These are phyloP conservation scores for Batrachochytrium dendrobatidis DNA, from an alignment of 371 early-diverging fungal genomes.

Conservation along the genomic window DNA sequence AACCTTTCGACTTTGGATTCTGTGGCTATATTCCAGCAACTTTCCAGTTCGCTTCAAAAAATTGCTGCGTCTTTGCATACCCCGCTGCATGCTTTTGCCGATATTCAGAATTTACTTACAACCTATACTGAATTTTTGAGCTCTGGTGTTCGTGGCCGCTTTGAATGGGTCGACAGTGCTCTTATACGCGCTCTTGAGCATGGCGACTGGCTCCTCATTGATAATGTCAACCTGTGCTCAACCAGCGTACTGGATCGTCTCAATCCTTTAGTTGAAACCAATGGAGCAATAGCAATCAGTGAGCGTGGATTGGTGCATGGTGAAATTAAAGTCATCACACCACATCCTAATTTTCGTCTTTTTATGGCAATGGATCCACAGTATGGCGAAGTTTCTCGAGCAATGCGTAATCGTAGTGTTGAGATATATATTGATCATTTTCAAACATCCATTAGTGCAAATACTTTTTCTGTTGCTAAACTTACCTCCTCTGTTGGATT, in stretches of 20 bases:
- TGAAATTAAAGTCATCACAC: constrained; percentile 69
- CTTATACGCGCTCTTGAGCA: constrained; percentile 88
- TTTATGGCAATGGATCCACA: constrained; percentile 97
- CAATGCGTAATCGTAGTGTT: constrained; percentile 95
- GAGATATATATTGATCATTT: constrained; percentile 52
- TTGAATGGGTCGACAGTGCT: constrained; percentile 97
- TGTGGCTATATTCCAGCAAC: not conserved
- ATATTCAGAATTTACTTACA: not conserved
- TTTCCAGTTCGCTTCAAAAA: not conserved
- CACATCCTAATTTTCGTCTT: constrained; percentile 94
- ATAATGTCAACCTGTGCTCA: constrained; percentile 97
- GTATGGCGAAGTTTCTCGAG: constrained; percentile 89
- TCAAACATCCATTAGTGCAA: not conserved
- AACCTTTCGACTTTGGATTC: not conserved
- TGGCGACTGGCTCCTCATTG: constrained; percentile 97
- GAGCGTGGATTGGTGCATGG: constrained; percentile 86
- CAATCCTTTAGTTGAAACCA: constrained; percentile 87
- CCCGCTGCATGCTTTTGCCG: not conserved
- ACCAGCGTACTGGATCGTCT: constrained; percentile 93
- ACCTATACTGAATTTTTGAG: not conserved
- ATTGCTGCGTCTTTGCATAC: not conserved
- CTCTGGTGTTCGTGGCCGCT: constrained; percentile 34
- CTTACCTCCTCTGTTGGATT: not conserved
- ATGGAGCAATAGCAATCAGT: constrained; percentile 81
- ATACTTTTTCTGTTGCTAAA: not conserved